phyloP scores from a whole-genome alignment of 352 stramenopile species.

The Phytophthora multivora region DNA sequence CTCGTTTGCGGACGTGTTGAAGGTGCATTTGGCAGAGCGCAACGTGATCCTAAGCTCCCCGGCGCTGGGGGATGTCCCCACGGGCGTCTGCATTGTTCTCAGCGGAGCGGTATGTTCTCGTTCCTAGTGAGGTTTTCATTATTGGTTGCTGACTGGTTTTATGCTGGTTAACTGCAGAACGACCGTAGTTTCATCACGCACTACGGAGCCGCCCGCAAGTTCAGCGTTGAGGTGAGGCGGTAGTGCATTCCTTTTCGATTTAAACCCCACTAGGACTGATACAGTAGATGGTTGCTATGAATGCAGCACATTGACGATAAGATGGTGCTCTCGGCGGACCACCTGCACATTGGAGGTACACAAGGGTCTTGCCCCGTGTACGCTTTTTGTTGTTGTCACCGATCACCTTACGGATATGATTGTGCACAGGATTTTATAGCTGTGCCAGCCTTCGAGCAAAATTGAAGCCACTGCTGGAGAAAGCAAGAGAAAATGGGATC shows the following conservation, averaged over 20 bases:
- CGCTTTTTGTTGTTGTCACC: not conserved
- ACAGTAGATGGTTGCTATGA: not conserved
- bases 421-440: conserved; percentile 67
- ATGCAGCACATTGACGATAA: conserved; percentile 69
- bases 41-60: conserved; percentile 53
- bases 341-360: conserved; percentile 80
- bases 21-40: conserved; percentile 46
- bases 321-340: conserved; percentile 56
- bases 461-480: conserved; percentile 62
- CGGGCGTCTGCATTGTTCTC: conserved; percentile 82
- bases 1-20: conserved; percentile 49
- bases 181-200: conserved; percentile 87
- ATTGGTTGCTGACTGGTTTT: not conserved
- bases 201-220: conserved; percentile 71
- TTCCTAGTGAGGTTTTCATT: not conserved
- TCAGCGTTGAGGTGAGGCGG: conserved; percentile 56
- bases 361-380: not conserved
- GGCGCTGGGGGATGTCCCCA: conserved; percentile 42
- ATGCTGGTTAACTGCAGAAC: conserved; percentile 29
- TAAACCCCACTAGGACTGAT: not conserved
- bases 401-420: not conserved
- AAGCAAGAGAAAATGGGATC: conserved; percentile 62
- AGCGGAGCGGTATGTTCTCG: conserved; percentile 52
- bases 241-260: not conserved
- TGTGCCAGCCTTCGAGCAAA: conserved; percentile 63